phyloP scores from a whole-genome alignment of 1,139 yeast genomes.

The Magnusiomyces fungicola region DNA sequence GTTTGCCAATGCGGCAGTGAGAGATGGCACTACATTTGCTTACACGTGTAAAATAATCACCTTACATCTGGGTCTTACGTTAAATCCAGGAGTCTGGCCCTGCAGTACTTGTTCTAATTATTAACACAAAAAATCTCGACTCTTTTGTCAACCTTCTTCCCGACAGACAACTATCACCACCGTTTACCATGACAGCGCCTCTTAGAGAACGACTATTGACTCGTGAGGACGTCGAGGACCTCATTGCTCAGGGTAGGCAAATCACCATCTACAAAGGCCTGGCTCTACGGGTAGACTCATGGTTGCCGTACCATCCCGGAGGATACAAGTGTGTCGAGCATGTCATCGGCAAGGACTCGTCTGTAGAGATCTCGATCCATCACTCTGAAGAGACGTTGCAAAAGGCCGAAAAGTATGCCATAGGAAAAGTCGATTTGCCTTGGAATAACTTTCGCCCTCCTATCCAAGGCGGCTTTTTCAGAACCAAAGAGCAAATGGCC shows the following conservation, averaged over 20 bases:
- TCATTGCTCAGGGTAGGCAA: constrained; percentile 60
- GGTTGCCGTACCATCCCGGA: constrained; percentile 79
- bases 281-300: constrained; percentile 59
- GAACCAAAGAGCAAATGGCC: constrained; percentile 23
- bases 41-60: too few relatives aligned
- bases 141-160: too few relatives aligned
- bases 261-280: constrained; percentile 56
- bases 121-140: too few relatives aligned
- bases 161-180: too few relatives aligned
- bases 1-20: too few relatives aligned
- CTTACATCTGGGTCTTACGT: too few relatives aligned
- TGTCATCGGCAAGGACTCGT: constrained; percentile 83
- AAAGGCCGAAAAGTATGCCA: constrained; percentile 46
- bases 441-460: constrained; percentile 84
- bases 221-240: constrained; percentile 37
- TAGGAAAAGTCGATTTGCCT: constrained; percentile 53
- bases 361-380: constrained; percentile 81
- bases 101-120: too few relatives aligned
- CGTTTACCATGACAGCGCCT: background rate
- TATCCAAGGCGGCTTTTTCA: constrained; percentile 69
- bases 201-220: background rate
- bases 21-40: too few relatives aligned
- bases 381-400: constrained; percentile 54
- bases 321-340: constrained; percentile 81
- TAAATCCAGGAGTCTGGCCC: too few relatives aligned